These are phyloP conservation scores for Dactylonectria macrodidyma DNA, from an alignment of 2,329 filamentous ascomycete genomes.

Conservation along the genomic window DNA sequence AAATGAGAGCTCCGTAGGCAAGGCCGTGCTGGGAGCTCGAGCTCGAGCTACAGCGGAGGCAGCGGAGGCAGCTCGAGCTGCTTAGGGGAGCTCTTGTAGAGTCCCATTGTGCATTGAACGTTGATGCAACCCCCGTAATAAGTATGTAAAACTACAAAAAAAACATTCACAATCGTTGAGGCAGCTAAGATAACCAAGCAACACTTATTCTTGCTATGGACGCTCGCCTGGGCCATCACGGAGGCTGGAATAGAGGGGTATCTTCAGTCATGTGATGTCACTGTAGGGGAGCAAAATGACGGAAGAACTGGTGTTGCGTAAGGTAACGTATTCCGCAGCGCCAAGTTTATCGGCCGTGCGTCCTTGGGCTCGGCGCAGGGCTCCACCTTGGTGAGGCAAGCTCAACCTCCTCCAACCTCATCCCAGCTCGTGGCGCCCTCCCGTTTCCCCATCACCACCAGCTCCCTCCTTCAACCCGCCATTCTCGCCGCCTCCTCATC, in stretches of 20 bases:
- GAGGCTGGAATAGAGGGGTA: conserved; percentile 15
- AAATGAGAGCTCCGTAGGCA: conserved; percentile 78
- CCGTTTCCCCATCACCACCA: conserved; percentile 43
- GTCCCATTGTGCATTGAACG: neutral
- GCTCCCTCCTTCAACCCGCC: conserved; percentile 34
- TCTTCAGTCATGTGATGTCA: conserved; percentile 59
- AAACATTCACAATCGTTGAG: neutral
- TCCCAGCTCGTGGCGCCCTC: conserved; percentile 47
- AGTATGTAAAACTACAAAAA: conserved; percentile 11
- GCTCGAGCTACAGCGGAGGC: conserved; percentile 47
- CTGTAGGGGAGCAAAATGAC: conserved; percentile 24
- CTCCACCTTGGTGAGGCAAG: conserved; percentile 57
- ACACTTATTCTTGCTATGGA: neutral
- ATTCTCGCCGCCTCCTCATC: conserved; percentile 37
- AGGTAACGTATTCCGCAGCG: conserved; percentile 23
- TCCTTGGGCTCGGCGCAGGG: conserved; percentile 46
- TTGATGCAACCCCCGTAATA: neutral
- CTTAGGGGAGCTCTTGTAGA: conserved; percentile 5
- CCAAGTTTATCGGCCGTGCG: conserved; percentile 46
- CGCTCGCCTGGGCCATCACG: neutral
- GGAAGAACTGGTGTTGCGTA: conserved; percentile 28
- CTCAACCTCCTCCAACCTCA: conserved; percentile 59
- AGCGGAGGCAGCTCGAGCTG: conserved; percentile 42
- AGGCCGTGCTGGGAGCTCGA: conserved; percentile 71
- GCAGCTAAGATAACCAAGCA: neutral